A percentile compares a stretch with the other conserved stretches of the same genome.
phyloP scores from a whole-genome alignment of 75 land plant genomes.

The Selaginella moellendorffii region DNA sequence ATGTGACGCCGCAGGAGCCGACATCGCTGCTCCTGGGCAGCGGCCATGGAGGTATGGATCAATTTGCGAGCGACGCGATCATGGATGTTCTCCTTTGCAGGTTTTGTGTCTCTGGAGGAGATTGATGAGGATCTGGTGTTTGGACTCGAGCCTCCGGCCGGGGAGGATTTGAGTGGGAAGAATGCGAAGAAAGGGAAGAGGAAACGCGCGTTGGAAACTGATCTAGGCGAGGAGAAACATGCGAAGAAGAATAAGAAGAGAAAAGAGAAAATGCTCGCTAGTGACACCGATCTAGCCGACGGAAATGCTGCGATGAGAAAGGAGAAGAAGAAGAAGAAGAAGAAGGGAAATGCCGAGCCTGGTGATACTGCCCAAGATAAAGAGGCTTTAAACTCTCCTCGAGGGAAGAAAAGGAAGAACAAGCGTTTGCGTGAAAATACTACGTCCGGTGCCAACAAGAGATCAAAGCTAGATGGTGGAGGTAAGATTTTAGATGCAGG shows the following conservation, averaged over 20 bases:
- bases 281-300: neutral
- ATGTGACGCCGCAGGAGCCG: constrained; percentile 26
- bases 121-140: constrained; percentile 40
- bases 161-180: too few relatives aligned
- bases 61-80: neutral
- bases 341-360: constrained; percentile 1
- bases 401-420: too few relatives aligned
- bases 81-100: constrained; percentile 18
- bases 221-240: too few relatives aligned
- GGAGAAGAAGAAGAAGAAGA: constrained; percentile 8
- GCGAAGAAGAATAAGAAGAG: constrained; percentile 11
- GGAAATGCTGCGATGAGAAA: constrained; percentile 3
- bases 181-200: too few relatives aligned
- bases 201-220: too few relatives aligned
- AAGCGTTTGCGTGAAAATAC: too few relatives aligned
- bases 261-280: constrained; percentile 2
- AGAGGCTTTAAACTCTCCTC: too few relatives aligned
- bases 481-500: too few relatives aligned
- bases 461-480: constrained; percentile 12
- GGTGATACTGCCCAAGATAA: constrained; percentile 13
- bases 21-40: constrained; percentile 30
- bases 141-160: neutral
- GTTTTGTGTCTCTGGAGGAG: constrained; percentile 81
- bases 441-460: too few relatives aligned
- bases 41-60: constrained; percentile 47